Base-by-base conservation (phyloP, 108 stramenopile genomes). In the Fragilariopsis cylindrus region DNA sequence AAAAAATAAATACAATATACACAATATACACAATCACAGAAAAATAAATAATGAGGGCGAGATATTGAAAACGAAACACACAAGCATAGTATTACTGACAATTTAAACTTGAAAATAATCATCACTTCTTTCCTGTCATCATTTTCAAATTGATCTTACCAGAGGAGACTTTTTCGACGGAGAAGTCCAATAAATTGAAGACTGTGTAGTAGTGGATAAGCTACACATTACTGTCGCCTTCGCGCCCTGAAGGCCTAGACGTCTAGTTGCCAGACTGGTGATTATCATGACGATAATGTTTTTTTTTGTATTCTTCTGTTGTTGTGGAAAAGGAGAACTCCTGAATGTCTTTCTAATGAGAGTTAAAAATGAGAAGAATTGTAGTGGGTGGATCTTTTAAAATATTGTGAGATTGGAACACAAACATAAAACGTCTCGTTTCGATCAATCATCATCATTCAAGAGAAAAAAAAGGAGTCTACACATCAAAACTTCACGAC, bases 201-300 rank as follows among this genome's bases (percentile, higher is more conserved):
- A 21, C 46, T 21, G 21, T 16, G 67, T 16, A 19, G 67, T 52
- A 43, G 67, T 73, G 65, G 65, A 49, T 11, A 73, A 44, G 19
- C 71, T 67, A 40, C 78, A 65, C 19, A 53, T 48, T 12, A 72
- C 72, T 7, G 60, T 58, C 46, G 19, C 7, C 15, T 71, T 69
- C 19, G 78, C 52, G 57, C 52, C 77, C 16, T 67, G 77, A 18
- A 30, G 39, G 53, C 52, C 40, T 30, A 60, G 19, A 30, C 15
- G 19, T 12, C 65, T 53, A 39, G 72, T 69, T 39, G 78, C 67
- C 48, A 12, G 19, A 7, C 65, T 67, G 50, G 65, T 73, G 45
- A 66, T 65, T 45, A 79, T 58, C 78, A 79, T 79, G 13, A 5
- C 69, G 18, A 42, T 40, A 63, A 2, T 52, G 21, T 1, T 30